Conservation (phyloP, 2,329 filamentous ascomycete species). For the Arachnomyces sp. region DNA sequence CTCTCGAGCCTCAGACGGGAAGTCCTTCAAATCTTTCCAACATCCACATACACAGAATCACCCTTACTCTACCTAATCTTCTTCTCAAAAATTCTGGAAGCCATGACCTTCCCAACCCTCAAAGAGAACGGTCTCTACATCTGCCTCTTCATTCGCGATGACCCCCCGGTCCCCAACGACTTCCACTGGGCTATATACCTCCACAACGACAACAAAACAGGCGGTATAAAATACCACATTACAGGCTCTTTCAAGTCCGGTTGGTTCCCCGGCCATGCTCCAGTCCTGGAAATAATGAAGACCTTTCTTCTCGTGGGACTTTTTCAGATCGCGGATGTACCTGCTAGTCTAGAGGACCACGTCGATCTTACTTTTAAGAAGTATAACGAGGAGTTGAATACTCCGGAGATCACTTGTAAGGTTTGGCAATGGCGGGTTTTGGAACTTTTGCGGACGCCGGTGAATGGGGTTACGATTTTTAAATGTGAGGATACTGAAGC, state of each 20-base stretch:
- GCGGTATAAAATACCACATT: slow-evolving; percentile 20
- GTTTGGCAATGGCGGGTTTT: slow-evolving; percentile 17
- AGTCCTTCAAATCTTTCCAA: too few relatives aligned
- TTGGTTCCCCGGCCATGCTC: slow-evolving; percentile 16
- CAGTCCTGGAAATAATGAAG: slow-evolving; percentile 13
- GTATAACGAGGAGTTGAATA: slow-evolving; percentile 15
- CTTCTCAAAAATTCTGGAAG: too few relatives aligned
- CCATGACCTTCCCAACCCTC: too few relatives aligned
- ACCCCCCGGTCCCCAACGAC: slow-evolving; percentile 4
- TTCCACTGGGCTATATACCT: slow-evolving; percentile 10
- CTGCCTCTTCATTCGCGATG: slow-evolving; percentile 1
- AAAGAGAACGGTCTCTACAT: slow-evolving; percentile 5
- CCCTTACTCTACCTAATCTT: too few relatives aligned
- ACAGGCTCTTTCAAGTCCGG: slow-evolving; percentile 7
- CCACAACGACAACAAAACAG: slow-evolving; percentile 12
- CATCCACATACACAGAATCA: too few relatives aligned
- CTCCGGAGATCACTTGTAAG: slow-evolving; percentile 12
- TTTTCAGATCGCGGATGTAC: slow-evolving; percentile 16
- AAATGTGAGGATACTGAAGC: slow-evolving; percentile 5
- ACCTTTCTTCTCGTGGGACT: slow-evolving; percentile 18
- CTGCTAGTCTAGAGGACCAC: slow-evolving; percentile 2
- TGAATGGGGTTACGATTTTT: slow-evolving; percentile 1
- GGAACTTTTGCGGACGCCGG: slow-evolving; percentile 7
- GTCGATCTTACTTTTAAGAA: slow-evolving; percentile 15
- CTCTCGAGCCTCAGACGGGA: too few relatives aligned